These are phyloP conservation scores for Kwoniella dejecticola DNA, from an alignment of 768 basidiomycete species.

Conservation along the genomic window DNA sequence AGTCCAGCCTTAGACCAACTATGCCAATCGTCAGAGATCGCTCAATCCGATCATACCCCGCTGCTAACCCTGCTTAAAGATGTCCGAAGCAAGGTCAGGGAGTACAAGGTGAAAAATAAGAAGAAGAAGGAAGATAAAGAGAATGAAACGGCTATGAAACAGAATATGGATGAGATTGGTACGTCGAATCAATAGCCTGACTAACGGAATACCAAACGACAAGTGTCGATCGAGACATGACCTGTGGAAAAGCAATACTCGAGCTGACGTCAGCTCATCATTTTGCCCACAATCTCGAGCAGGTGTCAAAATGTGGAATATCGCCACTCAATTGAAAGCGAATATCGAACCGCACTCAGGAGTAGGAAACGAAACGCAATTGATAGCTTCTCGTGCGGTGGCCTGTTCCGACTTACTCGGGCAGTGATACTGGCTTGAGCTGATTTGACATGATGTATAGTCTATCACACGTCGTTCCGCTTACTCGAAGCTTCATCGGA, in stretches of 20 bases:
- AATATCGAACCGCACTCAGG: not conserved
- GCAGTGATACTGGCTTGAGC: too few relatives aligned
- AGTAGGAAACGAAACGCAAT: not conserved
- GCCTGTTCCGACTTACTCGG: too few relatives aligned
- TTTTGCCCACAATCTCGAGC: not conserved
- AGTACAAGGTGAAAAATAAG: not conserved
- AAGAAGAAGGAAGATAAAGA: not conserved
- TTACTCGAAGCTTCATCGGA: not conserved
- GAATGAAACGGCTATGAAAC: not conserved
- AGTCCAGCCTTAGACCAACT: too few relatives aligned
- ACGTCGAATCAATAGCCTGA: too few relatives aligned
- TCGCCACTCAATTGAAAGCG: not conserved
- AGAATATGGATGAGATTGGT: constrained; percentile 3
- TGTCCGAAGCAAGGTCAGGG: not conserved
- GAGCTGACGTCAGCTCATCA: not conserved
- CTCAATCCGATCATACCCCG: too few relatives aligned
- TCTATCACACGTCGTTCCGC: not conserved
- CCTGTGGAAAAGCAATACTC: not conserved
- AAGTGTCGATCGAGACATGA: not conserved
- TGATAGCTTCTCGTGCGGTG: constrained; percentile 4
- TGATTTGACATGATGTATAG: too few relatives aligned
- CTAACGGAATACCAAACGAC: too few relatives aligned
- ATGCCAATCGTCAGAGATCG: too few relatives aligned
- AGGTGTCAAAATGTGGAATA: constrained; percentile 1
- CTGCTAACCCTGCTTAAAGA: not conserved